phyloP scores from a whole-genome alignment of 306 rosid genomes.

The Lathyrus aphaca region DNA sequence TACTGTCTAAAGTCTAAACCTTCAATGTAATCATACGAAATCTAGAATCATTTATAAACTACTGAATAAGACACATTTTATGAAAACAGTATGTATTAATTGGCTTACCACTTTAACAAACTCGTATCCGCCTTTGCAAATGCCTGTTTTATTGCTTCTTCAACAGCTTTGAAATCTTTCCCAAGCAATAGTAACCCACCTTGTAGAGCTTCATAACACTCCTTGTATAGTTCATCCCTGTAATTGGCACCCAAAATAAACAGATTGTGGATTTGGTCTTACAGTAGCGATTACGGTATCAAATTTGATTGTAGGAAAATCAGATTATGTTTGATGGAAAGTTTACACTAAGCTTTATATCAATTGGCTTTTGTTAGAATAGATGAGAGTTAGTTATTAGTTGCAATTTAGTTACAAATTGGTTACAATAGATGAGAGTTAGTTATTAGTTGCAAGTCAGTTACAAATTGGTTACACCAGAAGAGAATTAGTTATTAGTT shows the following conservation, averaged over 20 bases:
- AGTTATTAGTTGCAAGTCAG: too few relatives aligned
- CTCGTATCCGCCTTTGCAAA: conserved; percentile 68
- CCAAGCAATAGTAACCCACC: conserved; percentile 70
- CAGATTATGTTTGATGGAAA: neutral
- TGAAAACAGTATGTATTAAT: conserved; percentile 2
- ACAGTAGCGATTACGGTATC: neutral
- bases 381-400: too few relatives aligned
- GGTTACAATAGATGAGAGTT: too few relatives aligned
- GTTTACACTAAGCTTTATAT: neutral
- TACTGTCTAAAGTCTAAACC: conserved; percentile 69
- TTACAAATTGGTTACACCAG: too few relatives aligned
- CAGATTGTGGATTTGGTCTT: neutral
- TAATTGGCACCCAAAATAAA: conserved; percentile 38
- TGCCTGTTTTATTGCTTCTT: conserved; percentile 70
- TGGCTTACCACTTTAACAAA: conserved; percentile 70
- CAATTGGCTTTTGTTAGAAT: too few relatives aligned
- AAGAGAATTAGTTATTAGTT: too few relatives aligned
- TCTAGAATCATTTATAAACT: conserved; percentile 43
- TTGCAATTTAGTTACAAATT: too few relatives aligned
- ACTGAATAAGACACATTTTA: conserved; percentile 25
- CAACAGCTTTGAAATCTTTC: conserved; percentile 63
- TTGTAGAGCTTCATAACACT: conserved; percentile 74
- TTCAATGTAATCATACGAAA: conserved; percentile 48
- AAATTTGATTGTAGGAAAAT: neutral
- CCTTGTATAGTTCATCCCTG: conserved; percentile 95